Percentiles rank a stretch among this genome's conserved stretches.
These are phyloP conservation scores for Agastache rugosa DNA, from an alignment of 257 asterid species.

Conservation along the genomic window DNA sequence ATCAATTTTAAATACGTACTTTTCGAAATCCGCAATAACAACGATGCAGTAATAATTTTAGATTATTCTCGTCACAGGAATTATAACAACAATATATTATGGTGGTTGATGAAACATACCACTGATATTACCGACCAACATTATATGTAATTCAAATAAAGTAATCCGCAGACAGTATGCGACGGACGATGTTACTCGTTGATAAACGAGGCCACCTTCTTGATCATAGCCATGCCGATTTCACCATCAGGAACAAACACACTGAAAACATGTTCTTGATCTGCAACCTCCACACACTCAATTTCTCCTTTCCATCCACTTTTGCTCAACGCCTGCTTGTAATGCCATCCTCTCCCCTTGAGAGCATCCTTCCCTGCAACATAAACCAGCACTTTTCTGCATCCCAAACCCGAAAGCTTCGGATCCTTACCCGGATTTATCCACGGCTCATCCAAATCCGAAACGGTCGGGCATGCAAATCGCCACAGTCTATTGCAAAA, in stretches of 20 bases:
- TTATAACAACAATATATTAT: too few species aligned
- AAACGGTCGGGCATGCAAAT: constrained; percentile 31
- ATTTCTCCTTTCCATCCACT: constrained; percentile 58
- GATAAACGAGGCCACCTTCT: constrained; percentile 34
- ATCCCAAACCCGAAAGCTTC: constrained; percentile 44
- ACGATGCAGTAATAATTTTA: too few species aligned
- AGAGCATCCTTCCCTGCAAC: constrained; percentile 53
- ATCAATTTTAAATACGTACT: too few species aligned
- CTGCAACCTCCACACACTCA: constrained; percentile 59
- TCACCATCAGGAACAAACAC: constrained; percentile 38
- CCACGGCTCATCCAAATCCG: constrained; percentile 51
- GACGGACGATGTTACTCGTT: too few species aligned
- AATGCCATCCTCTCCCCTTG: constrained; percentile 52
- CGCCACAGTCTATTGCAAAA: constrained; percentile 35
- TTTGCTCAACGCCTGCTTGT: constrained; percentile 44
- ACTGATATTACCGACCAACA: too few species aligned
- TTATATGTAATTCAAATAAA: too few species aligned
- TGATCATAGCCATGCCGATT: constrained; percentile 42
- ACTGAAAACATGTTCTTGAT: constrained; percentile 55
- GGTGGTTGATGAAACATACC: too few species aligned
- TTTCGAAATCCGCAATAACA: too few species aligned
- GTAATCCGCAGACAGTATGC: too few species aligned
- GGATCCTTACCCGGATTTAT: constrained; percentile 57
- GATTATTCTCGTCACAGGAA: too few species aligned
- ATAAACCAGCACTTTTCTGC: constrained; percentile 47